Percentiles rank a stretch among this genome's conserved stretches.
Evolutionary conservation across 176 grass and related monocot genomes (phyloP).

Genomic region (Eragrostis curvula): DNA sequence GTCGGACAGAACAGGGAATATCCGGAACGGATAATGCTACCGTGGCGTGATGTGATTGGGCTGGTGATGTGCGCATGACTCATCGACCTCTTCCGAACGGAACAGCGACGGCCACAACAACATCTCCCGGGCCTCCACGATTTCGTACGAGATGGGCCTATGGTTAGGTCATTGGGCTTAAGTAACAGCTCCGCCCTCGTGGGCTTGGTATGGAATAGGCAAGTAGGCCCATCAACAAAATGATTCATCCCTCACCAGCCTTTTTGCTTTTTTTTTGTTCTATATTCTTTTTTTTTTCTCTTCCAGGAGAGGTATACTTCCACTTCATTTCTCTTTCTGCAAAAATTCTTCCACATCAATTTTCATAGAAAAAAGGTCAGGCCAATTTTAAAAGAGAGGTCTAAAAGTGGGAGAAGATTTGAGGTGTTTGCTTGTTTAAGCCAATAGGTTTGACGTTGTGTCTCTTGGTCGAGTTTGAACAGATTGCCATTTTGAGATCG

Average conservation of each 20-base stretch:
- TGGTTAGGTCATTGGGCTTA: background rate
- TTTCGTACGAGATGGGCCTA: background rate
- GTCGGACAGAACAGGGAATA: background rate
- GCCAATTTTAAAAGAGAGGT: background rate
- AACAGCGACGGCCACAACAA: background rate
- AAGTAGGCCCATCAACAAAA: background rate
- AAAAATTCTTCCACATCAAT: too few species aligned
- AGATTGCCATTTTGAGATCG: too few species aligned
- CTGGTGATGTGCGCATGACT: background rate
- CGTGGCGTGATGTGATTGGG: background rate
- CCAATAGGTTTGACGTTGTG: too few species aligned
- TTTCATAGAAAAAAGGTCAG: background rate
- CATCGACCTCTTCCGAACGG: background rate
- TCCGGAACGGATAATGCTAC: constrained; percentile 7
- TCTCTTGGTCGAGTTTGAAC: too few species aligned
- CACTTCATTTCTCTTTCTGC: background rate
- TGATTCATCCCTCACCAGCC: background rate
- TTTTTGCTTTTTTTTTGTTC: background rate
- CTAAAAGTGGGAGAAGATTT: too few species aligned
- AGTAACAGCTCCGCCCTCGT: background rate
- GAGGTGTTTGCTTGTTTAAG: too few species aligned
- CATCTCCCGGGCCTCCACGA: background rate
- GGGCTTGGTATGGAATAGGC: background rate
- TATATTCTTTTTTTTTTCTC: too few species aligned
- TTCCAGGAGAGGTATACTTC: too few species aligned